Conservation (phyloP, 345 rosid genomes). For the Gossypium rotundifolium region DNA sequence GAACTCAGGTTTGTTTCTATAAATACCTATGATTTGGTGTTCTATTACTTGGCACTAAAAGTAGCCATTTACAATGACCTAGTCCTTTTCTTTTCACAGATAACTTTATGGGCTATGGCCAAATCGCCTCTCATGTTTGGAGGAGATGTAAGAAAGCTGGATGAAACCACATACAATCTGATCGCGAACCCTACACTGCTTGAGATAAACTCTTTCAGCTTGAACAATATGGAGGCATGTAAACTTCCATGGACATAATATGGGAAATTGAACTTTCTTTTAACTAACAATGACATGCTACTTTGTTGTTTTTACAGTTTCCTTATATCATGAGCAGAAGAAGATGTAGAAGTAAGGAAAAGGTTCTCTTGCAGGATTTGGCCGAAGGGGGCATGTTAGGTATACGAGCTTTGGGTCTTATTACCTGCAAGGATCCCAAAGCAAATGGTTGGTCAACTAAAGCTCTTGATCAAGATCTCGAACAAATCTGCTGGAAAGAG, state of each 20-base stretch:
- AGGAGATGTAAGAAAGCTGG: constrained; percentile 80
- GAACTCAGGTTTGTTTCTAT: constrained; percentile 58
- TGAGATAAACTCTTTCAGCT: constrained; percentile 63
- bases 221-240: constrained; percentile 69
- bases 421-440: constrained; percentile 60
- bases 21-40: not conserved
- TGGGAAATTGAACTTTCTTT: constrained; percentile 7
- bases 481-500: constrained; percentile 66
- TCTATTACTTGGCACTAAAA: not conserved
- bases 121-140: constrained; percentile 95
- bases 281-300: not conserved
- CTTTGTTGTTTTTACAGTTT: constrained; percentile 37
- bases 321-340: constrained; percentile 35
- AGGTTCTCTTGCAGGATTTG: constrained; percentile 7
- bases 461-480: constrained; percentile 36
- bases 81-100: constrained; percentile 33
- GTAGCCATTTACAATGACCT: constrained; percentile 1
- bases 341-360: constrained; percentile 9
- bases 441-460: constrained; percentile 55
- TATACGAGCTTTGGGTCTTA: constrained; percentile 43
- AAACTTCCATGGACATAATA: constrained; percentile 3
- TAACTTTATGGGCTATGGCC: constrained; percentile 92
- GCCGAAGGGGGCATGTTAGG: constrained; percentile 18
- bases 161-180: constrained; percentile 46
- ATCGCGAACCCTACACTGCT: constrained; percentile 69